Base-by-base conservation (phyloP, 2,329 filamentous ascomycete species). In the Colletotrichum falcatum region DNA sequence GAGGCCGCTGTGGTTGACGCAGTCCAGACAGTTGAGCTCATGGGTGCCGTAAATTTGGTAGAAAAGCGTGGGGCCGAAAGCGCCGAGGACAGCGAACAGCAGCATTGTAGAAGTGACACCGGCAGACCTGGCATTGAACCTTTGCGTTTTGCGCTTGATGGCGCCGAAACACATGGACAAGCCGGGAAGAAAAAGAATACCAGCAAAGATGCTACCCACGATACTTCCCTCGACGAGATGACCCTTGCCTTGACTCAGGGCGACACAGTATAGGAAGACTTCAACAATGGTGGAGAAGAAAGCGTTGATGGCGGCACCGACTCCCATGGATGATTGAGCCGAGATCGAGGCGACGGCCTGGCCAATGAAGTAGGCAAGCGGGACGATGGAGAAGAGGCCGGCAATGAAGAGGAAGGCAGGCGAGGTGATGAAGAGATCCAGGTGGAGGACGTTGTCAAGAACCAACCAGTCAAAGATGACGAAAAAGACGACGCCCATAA, bases 1-100 rank as follows among this genome's bases (percentile, higher is more conserved):
- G 8, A 78, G 73, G 53, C 81, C 79, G 42, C 78, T 79, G 64
- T 81, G 83, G 72, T 90, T 86, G 58, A 87, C 82, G 71, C 88
- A 90, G 66, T 88, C 88, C 67, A 89, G 89, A 78, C 96, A 99
- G 77, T 94, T 96, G 62, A 99, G 88, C 82, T 99, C 94, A 78
- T 99, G 96, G 59, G 94, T 97, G 75, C 96, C 97, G 80, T 98
- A 98, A 73, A 99, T 97, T 78, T 99, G 95, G 82, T 98, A 99
- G 83, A 99, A 99, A 18, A 99, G 84, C 0, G 96, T 99, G 3
- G 96, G 96, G 0, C 95, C 92, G 81, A 99, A 99, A 11, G 95
- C 94, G 72, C 93, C 95, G 75, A 99, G 96, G 48, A 97, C 93
- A 30, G 96, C 95, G 79, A 99, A 99, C 12, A 99, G 86, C 66